Percentiles rank a stretch among this genome's conserved stretches.
phyloP scores from a whole-genome alignment of 352 stramenopile species.

The Phytophthora parvispora region DNA sequence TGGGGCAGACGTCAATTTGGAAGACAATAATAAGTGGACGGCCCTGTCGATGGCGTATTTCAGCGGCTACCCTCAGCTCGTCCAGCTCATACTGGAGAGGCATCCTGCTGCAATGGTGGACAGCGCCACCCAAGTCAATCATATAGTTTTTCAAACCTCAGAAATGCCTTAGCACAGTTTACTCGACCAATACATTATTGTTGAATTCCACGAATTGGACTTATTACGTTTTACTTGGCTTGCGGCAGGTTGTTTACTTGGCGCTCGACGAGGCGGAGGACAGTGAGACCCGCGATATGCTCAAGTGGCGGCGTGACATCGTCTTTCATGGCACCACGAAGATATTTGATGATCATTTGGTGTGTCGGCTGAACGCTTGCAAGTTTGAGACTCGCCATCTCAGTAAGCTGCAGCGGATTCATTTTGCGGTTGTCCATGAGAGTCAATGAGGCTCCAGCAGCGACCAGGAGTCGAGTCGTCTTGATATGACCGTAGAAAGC shows the following conservation, averaged over 20 bases:
- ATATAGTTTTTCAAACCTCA: too few relatives aligned
- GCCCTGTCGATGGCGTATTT: neutral
- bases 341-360: slow-evolving; percentile 87
- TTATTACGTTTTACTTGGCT: slow-evolving; percentile 12
- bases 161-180: too few relatives aligned
- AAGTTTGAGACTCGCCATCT: slow-evolving; percentile 84
- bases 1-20: neutral
- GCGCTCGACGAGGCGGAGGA: slow-evolving; percentile 69
- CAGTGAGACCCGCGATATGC: slow-evolving; percentile 78
- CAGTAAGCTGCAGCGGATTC: slow-evolving; percentile 75
- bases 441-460: slow-evolving; percentile 61
- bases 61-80: neutral
- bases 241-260: slow-evolving; percentile 67
- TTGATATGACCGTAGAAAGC: slow-evolving; percentile 85
- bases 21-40: neutral
- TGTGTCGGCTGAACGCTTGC: slow-evolving; percentile 83
- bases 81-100: neutral
- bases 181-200: too few relatives aligned
- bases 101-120: neutral
- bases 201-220: too few relatives aligned
- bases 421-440: slow-evolving; percentile 67
- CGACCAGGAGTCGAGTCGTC: slow-evolving; percentile 66
- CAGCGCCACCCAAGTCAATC: too few relatives aligned
- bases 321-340: slow-evolving; percentile 84
- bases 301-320: slow-evolving; percentile 79